Evolutionary conservation across 2,329 filamentous ascomycete species (phyloP), one percentile per base, ranked within the genome.

Genomic region (Chaetomiaceae sp.): DNA sequence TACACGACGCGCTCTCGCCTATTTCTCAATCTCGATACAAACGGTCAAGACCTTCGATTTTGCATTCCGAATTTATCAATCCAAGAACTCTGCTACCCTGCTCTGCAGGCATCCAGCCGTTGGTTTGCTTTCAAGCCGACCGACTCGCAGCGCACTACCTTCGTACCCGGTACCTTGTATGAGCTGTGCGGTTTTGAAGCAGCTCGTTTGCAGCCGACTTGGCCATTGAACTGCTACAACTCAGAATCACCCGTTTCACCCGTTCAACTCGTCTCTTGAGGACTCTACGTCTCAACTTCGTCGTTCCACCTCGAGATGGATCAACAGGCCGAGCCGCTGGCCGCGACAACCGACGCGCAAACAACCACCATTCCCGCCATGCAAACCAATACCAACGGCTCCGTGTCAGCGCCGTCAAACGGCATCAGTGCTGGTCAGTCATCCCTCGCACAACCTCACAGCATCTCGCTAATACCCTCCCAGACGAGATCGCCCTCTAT

Each of bases 401-500:
- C 56, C 14, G 43, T 46, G 15, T 53, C 49, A 5, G 31, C 57
- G n/a, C 42, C 56, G 12, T 29, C 57, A 17, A 60, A 63, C 43
- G 58, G 58, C 48, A 68, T 68, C 60, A 67, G 65, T 49, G 64
- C 65, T 48, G 66, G 66, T 65, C 56, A 54, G 64, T 54, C n/a
- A 31, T 36, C 31, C 8, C 29, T 20, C 34, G 15, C 40, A 46
- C 9, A 17, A 3, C 20, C 20, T 19, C 6, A 33, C 19, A 15
- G 25, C 36, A 39, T 19, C 20, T 37, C n/a, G 14, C 53, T 56
- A 52, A 55, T 47, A 14, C 4, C 46, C 9, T 15, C 7, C 46
- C 56, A 89, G 94, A 97, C 71, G 94, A 99, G 68, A 95, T 97
- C 65, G 94, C 92, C 14, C 83, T 97, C 6, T 99, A 99, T 69